phyloP scores from a whole-genome alignment of 148 eudicot genomes.

The Arbutus unedo region DNA sequence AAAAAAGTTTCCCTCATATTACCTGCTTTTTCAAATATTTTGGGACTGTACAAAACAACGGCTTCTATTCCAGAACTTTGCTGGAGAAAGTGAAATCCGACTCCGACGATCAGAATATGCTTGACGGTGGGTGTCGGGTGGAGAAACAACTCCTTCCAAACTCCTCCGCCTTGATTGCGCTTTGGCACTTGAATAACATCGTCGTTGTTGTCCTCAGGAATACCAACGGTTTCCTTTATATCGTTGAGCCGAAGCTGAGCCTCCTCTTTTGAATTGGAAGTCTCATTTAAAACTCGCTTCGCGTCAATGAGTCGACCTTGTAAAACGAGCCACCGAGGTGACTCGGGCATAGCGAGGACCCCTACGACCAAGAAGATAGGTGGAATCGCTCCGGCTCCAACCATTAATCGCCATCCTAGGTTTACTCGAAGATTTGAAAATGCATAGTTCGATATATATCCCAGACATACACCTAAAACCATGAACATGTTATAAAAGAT shows the following conservation, averaged over 20 bases:
- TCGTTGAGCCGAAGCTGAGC: constrained; percentile 26
- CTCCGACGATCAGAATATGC: constrained; percentile 27
- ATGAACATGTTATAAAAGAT: not conserved
- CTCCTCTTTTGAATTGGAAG: constrained; percentile 31
- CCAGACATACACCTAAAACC: not conserved
- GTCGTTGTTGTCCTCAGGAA: constrained; percentile 23
- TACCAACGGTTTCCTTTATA: constrained; percentile 38
- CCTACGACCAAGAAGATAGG: constrained; percentile 21
- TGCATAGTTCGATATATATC: constrained; percentile 11
- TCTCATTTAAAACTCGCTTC: constrained; percentile 21
- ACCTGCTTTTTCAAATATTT: constrained; percentile 37
- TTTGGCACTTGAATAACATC: constrained; percentile 23
- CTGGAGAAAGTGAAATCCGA: constrained; percentile 40
- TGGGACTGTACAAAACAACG: constrained; percentile 39
- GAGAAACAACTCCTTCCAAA: constrained; percentile 38
- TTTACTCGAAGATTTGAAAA: not conserved
- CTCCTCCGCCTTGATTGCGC: constrained; percentile 19
- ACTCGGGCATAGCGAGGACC: constrained; percentile 39
- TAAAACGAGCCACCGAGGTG: constrained; percentile 42
- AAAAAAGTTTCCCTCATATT: not conserved
- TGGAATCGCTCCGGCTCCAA: not conserved
- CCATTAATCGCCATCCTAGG: constrained; percentile 6
- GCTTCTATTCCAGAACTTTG: constrained; percentile 38
- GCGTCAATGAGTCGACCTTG: constrained; percentile 38
- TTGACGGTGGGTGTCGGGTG: constrained; percentile 33